These are phyloP conservation scores for Auricularia sp. DNA, from an alignment of 768 basidiomycete species.

Conservation along the genomic window DNA sequence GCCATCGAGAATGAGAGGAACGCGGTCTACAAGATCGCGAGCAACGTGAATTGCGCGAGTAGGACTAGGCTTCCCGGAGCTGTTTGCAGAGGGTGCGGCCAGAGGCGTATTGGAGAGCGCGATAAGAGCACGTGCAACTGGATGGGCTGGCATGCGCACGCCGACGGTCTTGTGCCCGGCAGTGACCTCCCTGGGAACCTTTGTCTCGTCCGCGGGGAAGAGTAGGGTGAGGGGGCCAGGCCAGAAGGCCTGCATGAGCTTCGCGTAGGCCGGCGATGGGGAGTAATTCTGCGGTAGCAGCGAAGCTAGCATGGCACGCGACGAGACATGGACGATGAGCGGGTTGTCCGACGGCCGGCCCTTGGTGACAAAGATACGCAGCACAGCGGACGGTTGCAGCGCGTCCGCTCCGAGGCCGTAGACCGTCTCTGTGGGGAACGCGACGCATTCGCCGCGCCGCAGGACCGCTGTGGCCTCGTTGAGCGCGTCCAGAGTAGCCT, in stretches of 20 bases:
- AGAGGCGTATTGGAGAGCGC: constrained; percentile 62
- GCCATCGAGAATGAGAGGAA: constrained; percentile 81
- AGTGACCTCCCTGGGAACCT: constrained; percentile 67
- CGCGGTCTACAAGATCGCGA: constrained; percentile 57
- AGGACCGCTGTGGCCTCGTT: neutral
- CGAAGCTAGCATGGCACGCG: constrained; percentile 63
- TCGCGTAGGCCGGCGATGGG: constrained; percentile 54
- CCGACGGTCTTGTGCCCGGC: constrained; percentile 76
- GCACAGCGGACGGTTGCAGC: constrained; percentile 48
- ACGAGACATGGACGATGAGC: constrained; percentile 92
- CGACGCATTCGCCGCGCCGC: constrained; percentile 33
- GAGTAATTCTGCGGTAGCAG: constrained; percentile 59
- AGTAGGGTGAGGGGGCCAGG: constrained; percentile 89
- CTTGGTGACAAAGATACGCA: constrained; percentile 77
- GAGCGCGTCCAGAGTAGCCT: neutral
- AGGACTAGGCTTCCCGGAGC: constrained; percentile 88
- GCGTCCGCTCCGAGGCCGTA: constrained; percentile 94
- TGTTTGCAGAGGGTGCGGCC: constrained; percentile 92
- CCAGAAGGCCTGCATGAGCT: constrained; percentile 81
- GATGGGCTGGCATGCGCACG: constrained; percentile 89
- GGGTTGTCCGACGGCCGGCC: constrained; percentile 94
- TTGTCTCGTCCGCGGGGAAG: constrained; percentile 59
- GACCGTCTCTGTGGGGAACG: constrained; percentile 95
- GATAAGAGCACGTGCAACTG: constrained; percentile 84
- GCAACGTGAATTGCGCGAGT: constrained; percentile 80